Percentiles rank a stretch among this genome's conserved stretches.
Evolutionary conservation across 805 yeast species (phyloP).

Genomic region (Cephaloascus albidus): DNA sequence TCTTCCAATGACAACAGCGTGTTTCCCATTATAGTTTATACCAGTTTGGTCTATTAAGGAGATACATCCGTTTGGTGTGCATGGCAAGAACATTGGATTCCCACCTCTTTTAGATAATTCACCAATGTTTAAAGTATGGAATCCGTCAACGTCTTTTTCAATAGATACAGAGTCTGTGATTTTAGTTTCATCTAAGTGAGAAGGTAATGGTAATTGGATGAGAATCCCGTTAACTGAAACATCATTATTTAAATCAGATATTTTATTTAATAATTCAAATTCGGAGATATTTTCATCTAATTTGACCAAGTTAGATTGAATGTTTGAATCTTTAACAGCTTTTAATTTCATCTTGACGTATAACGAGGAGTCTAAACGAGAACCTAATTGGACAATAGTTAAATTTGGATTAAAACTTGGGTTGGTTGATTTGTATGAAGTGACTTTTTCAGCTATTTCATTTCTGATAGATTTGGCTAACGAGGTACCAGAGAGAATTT

Average conservation of each 20-base stretch:
- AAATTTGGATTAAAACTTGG: slow-evolving; percentile 58
- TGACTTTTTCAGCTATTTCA: slow-evolving; percentile 28
- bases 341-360: slow-evolving; percentile 88
- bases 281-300: slow-evolving; percentile 57
- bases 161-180: slow-evolving; percentile 77
- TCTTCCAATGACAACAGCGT: slow-evolving; percentile 88
- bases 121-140: slow-evolving; percentile 81
- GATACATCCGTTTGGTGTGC: slow-evolving; percentile 93
- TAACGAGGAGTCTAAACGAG: slow-evolving; percentile 82
- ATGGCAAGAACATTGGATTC: slow-evolving; percentile 73
- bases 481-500: slow-evolving; percentile 30
- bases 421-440: slow-evolving; percentile 22
- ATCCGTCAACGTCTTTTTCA: slow-evolving; percentile 92
- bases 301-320: slow-evolving; percentile 55
- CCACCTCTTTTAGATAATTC: slow-evolving; percentile 87
- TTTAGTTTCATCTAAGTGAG: slow-evolving; percentile 64
- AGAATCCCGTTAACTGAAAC: slow-evolving; percentile 75
- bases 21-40: slow-evolving; percentile 62
- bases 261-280: slow-evolving; percentile 45
- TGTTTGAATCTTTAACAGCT: slow-evolving; percentile 80
- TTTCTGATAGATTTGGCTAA: slow-evolving; percentile 27
- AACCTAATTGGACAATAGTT: slow-evolving; percentile 84
- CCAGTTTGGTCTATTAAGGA: slow-evolving; percentile 65
- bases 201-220: slow-evolving; percentile 86
- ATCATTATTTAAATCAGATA: slow-evolving; percentile 63